Percentiles rank a stretch among this genome's conserved stretches.
These are phyloP conservation scores for Actinidia polygama DNA, from an alignment of 179 eudicot genomes.

Conservation along the genomic window DNA sequence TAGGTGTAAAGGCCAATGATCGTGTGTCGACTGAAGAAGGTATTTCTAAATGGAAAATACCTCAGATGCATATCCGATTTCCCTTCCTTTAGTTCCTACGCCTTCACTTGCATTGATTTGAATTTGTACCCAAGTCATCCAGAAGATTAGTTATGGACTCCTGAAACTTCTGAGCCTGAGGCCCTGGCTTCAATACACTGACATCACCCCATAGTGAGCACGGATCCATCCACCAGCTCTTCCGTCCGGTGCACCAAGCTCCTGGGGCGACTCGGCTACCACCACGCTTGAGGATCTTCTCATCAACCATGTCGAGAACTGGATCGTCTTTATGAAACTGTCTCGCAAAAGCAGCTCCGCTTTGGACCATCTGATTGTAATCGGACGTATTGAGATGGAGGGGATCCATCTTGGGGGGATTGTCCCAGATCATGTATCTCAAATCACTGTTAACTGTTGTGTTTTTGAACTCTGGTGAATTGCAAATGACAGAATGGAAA, in stretches of 20 bases:
- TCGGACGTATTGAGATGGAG: constrained; percentile 58
- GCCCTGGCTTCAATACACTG: constrained; percentile 65
- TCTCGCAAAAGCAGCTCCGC: constrained; percentile 93
- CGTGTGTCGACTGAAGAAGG: neutral
- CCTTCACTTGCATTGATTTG: constrained; percentile 72
- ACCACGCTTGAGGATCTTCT: constrained; percentile 68
- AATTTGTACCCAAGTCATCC: constrained; percentile 55
- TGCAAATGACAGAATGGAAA: constrained; percentile 86
- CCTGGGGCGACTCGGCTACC: constrained; percentile 69
- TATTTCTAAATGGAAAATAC: neutral
- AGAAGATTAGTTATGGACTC: constrained; percentile 54
- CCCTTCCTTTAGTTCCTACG: neutral
- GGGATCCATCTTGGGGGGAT: constrained; percentile 95
- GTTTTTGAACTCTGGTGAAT: constrained; percentile 79
- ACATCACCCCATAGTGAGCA: constrained; percentile 85
- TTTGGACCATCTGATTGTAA: constrained; percentile 71
- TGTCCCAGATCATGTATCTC: constrained; percentile 92
- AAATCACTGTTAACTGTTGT: constrained; percentile 80
- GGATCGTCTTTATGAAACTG: constrained; percentile 69
- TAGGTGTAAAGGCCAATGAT: constrained; percentile 13
- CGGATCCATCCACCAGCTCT: constrained; percentile 67
- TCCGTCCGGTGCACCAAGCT: constrained; percentile 78
- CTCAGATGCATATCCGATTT: neutral
- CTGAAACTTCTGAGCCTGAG: constrained; percentile 56
- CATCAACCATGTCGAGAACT: constrained; percentile 69